A percentile compares a stretch with the other conserved stretches of the same genome.
phyloP scores from a whole-genome alignment of 805 yeast species.

The Ogataea salicorniae region DNA sequence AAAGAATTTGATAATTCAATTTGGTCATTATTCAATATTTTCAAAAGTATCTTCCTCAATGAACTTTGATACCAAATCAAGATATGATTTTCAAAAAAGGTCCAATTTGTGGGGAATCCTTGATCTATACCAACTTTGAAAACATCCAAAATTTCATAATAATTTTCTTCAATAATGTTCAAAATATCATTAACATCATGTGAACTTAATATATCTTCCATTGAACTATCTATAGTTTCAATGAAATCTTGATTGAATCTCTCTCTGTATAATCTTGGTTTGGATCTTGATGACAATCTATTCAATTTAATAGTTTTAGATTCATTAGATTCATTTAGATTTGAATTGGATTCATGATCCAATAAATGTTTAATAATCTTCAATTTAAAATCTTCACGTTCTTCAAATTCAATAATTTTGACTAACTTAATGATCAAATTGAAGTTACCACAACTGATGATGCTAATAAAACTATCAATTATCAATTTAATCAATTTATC shows the following conservation, averaged over 20 bases:
- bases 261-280: constrained; percentile 54
- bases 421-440: constrained; percentile 67
- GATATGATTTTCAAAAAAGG: constrained; percentile 49
- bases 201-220: constrained; percentile 56
- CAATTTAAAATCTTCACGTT: constrained; percentile 63
- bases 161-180: constrained; percentile 68
- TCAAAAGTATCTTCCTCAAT: constrained; percentile 57
- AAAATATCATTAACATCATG: constrained; percentile 46
- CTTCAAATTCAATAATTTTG: constrained; percentile 77
- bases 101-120: constrained; percentile 73
- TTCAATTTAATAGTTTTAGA: constrained; percentile 19
- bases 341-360: constrained; percentile 7
- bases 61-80: constrained; percentile 64
- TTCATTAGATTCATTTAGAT: constrained; percentile 6
- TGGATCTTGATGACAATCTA: constrained; percentile 37
- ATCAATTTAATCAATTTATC: constrained; percentile 59
- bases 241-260: constrained; percentile 57
- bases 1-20: constrained; percentile 64
- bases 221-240: constrained; percentile 59
- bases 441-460: constrained; percentile 61
- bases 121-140: constrained; percentile 54
- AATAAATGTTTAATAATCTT: constrained; percentile 15
- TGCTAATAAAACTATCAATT: constrained; percentile 60
- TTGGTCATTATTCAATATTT: constrained; percentile 38
- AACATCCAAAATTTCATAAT: constrained; percentile 70